Evolutionary conservation across 2,329 filamentous ascomycete genomes (phyloP).

Genomic region (Xylariaceae sp.): DNA sequence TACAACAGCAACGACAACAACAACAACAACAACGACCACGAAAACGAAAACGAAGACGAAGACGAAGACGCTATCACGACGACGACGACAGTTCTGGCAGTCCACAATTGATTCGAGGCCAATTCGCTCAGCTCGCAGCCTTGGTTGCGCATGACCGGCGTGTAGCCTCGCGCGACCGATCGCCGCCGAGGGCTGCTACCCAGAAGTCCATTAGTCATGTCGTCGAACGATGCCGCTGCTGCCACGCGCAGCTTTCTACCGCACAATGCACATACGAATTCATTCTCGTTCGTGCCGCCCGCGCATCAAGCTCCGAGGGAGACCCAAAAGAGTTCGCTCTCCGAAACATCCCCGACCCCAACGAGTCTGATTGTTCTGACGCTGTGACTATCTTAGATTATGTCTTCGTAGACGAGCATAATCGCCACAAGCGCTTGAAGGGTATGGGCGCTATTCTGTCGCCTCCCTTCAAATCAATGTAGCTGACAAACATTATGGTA

Average conservation of each 20-base stretch:
- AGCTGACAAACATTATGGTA: slow-evolving; percentile 35
- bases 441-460: slow-evolving; percentile 46
- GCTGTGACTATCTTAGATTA: slow-evolving; percentile 58
- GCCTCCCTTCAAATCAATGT: slow-evolving; percentile 2
- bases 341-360: slow-evolving; percentile 7
- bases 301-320: slow-evolving; percentile 58
- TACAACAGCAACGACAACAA: not conserved
- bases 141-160: slow-evolving; percentile 14
- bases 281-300: slow-evolving; percentile 68
- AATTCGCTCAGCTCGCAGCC: not conserved
- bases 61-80: not conserved
- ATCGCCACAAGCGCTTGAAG: slow-evolving; percentile 94
- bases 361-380: slow-evolving; percentile 17
- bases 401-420: slow-evolving; percentile 98
- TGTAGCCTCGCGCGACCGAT: slow-evolving; percentile 12
- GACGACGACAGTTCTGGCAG: not conserved
- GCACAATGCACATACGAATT: slow-evolving; percentile 64
- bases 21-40: not conserved
- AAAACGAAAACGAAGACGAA: not conserved
- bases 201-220: slow-evolving; percentile 29
- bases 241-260: slow-evolving; percentile 57
- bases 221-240: slow-evolving; percentile 58
- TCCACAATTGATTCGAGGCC: not conserved
- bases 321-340: slow-evolving; percentile 72
- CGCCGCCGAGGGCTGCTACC: slow-evolving; percentile 15